Base-by-base conservation (phyloP, 768 basidiomycete species). In the Kwoniella sp. region DNA sequence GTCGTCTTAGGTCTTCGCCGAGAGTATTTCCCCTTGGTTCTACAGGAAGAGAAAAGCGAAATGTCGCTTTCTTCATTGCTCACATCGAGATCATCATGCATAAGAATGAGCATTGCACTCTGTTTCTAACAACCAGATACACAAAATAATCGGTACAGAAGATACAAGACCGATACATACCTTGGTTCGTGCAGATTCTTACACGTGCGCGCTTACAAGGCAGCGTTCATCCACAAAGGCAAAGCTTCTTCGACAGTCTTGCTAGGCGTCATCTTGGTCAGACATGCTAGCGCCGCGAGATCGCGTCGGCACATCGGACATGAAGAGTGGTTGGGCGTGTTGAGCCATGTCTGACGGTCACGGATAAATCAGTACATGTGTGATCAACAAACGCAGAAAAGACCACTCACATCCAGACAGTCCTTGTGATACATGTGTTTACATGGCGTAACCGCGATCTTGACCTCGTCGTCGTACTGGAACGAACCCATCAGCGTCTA, bases 271-370 rank as follows among this genome's bases (percentile, higher is more conserved):
- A 73, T 67, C 56, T 64, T 70, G 12, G 58, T 54, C 20, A 76
- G 28, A 52, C 61, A 68, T 17, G 66, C 65, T 45, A 76, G 54
- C 7, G 59, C 71, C 3, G 75, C 75, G 25, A 76, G 56, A 59
- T 76, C 75, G 13, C 75, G 63, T 48, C 75, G 31, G 48, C 75
- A 77, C 75, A 77, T 77, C 7, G 75, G 75, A 31, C 75, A 77
- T 4, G 73, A 72, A 7, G 73, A 68, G 7, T 61, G 68, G 52
- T 65, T 71, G 4, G 75, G 70, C 23, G 62, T 70, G 23, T 59
- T 50, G n/a, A 74, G 51, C 75, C 75, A 77, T 9, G 68, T 71
- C 75, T 77, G 57, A 22, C 20, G 4, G 41, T 50, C 63, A 53
- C 37, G 25, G 17, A 31, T 12, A 22, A 22, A 29, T 17, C 48